Base-by-base conservation (phyloP, 805 yeast species). In the Metschnikowia sp. region DNA sequence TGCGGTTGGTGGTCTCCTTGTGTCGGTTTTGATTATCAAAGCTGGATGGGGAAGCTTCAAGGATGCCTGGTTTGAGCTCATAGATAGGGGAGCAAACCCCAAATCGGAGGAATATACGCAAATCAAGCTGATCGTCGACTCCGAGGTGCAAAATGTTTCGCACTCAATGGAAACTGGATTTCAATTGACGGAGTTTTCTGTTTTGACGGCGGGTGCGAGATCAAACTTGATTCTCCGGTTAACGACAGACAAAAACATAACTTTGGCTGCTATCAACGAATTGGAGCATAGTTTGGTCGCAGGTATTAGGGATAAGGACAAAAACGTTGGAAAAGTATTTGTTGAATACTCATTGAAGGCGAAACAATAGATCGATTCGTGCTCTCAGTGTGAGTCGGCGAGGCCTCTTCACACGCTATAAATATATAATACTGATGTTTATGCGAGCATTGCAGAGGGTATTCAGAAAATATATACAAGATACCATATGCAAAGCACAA, bases 1-100 rank as follows among this genome's bases (percentile, higher is more conserved):
- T 64, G 87, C 97, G 2, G 77, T 89, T 47, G 99, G 98, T 52
- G 99, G 98, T 0, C 64, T 91, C 30, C 62, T 88, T 4, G 98
- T 94, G 8, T 89, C 97, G 0, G 75, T 77, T 2, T 71, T 94
- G 57, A 85, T 94, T 47, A 80, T 91, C 53, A 82, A 78, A 54
- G 97, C 97, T 8, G 98, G 98, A 32, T 77, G 81, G 64, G 77
- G 79, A 3, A 91, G 96, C 28, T 81, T 86, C 56, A 72, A 75
- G 49, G 75, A 77, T 28, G 81, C 97, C 0, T 76, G 84, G 58
- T 77, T 77, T 50, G 98, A 92, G 62, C 70, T 92, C 39, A 75
- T 88, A 30, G 99, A 92, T 59, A 78, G 81, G 52, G 84, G 92
- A 2, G 67, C 84, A 34, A 72, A 79, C 12, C 66, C 64, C 12